Evolutionary conservation across 2,329 filamentous ascomycete genomes (phyloP).

Genomic region (Arthrobotrys entomopaga): DNA sequence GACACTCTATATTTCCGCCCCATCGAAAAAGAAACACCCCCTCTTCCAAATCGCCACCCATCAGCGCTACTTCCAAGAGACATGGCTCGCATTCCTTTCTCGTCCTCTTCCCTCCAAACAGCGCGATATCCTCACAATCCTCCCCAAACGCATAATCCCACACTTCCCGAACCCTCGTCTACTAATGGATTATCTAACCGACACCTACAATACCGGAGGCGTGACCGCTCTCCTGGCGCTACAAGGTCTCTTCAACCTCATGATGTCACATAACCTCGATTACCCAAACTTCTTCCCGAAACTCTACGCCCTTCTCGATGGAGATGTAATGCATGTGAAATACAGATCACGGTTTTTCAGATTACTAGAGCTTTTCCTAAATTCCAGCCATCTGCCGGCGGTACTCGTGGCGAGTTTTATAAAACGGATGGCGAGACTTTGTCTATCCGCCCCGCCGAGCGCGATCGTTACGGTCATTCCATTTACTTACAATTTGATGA

Average conservation of each 20-base stretch:
- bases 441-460: slow-evolving; percentile 86
- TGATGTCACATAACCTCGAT: slow-evolving; percentile 91
- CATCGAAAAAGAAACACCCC: slow-evolving; percentile 76
- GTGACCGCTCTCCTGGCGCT: slow-evolving; percentile 87
- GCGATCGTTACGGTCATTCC: slow-evolving; percentile 89
- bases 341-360: slow-evolving; percentile 94
- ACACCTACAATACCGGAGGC: slow-evolving; percentile 87
- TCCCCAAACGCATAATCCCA: slow-evolving; percentile 81
- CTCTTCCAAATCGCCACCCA: slow-evolving; percentile 75
- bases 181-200: slow-evolving; percentile 95
- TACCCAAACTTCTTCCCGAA: slow-evolving; percentile 95
- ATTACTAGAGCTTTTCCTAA: slow-evolving; percentile 87
- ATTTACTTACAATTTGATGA: slow-evolving; percentile 95
- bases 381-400: slow-evolving; percentile 90
- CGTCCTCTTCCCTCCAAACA: slow-evolving; percentile 75
- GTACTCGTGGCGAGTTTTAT: slow-evolving; percentile 93
- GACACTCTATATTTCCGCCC: slow-evolving; percentile 64
- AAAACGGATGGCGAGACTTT: slow-evolving; percentile 86
- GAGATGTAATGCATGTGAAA: slow-evolving; percentile 88
- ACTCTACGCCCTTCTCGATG: slow-evolving; percentile 90
- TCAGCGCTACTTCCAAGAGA: slow-evolving; percentile 79
- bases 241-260: slow-evolving; percentile 93
- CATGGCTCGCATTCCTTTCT: slow-evolving; percentile 82
- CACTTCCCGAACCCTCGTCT: slow-evolving; percentile 91
- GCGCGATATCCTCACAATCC: slow-evolving; percentile 81